phyloP scores from a whole-genome alignment of 23 red algal species.

The Cyanidioschyzon merolae region DNA sequence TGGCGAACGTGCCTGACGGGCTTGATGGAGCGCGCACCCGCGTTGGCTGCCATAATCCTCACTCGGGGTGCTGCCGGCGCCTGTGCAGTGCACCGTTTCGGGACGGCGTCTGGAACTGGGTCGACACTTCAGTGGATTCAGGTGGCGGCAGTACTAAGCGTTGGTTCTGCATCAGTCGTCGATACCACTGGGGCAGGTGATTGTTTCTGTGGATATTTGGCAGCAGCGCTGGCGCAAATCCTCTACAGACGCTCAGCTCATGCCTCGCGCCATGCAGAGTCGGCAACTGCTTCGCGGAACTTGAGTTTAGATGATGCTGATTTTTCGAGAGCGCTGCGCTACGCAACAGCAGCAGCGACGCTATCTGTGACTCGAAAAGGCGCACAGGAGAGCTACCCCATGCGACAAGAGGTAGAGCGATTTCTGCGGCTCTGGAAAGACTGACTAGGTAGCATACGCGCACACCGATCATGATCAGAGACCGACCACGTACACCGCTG shows the following conservation, averaged over 20 bases:
- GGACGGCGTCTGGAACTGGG: neutral
- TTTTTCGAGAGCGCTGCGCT: neutral
- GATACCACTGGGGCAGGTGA: conserved; percentile 6
- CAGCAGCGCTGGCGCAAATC: neutral
- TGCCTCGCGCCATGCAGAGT: neutral
- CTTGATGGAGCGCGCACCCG: neutral
- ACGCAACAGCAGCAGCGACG: neutral
- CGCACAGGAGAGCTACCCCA: conserved; percentile 4
- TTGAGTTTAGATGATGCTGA: neutral
- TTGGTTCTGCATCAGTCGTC: neutral
- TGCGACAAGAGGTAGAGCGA: neutral
- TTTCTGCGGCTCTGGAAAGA: neutral
- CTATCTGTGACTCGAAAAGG: conserved; percentile 7
- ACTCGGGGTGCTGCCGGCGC: neutral
- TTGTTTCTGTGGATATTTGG: conserved; percentile 11
- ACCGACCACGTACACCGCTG: too few species aligned
- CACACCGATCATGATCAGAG: too few species aligned
- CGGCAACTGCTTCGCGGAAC: neutral
- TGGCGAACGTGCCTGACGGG: neutral
- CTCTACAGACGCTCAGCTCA: neutral
- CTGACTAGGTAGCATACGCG: too few species aligned
- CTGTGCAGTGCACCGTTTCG: neutral
- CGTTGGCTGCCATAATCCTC: neutral
- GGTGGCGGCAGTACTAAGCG: neutral
- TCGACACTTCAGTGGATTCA: neutral